phyloP scores from a whole-genome alignment of 345 rosid species.

The Eucalyptus tenuipes region DNA sequence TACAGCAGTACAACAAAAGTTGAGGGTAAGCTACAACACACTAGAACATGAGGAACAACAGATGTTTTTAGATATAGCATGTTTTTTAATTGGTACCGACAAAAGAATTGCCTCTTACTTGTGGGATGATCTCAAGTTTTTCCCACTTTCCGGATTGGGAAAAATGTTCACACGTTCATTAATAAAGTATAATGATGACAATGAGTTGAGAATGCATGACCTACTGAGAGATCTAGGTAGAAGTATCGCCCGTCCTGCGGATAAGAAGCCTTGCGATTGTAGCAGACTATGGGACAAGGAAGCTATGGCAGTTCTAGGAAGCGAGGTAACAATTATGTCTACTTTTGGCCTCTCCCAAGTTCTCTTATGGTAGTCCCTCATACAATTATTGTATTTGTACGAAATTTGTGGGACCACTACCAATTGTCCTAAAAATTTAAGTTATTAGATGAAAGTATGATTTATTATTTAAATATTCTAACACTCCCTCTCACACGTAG shows the following conservation, averaged over 20 bases:
- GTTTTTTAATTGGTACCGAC: rapidly evolving
- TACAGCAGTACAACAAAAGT: not conserved
- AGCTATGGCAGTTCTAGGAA: rapidly evolving
- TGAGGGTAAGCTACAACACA: rapidly evolving
- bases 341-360: not conserved
- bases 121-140: not conserved
- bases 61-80: not conserved
- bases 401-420: too few species aligned
- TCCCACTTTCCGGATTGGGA: rapidly evolving
- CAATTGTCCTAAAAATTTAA: rapidly evolving
- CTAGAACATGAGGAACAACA: not conserved
- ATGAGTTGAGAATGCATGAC: not conserved
- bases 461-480: too few species aligned
- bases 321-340: not conserved
- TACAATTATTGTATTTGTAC: too few species aligned
- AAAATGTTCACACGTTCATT: not conserved
- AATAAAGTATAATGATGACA: not conserved
- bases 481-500: rapidly evolving
- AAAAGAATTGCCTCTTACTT: not conserved
- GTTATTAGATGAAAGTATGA: too few species aligned
- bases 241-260: rapidly evolving
- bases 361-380: not conserved
- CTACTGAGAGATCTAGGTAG: not conserved
- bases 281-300: not conserved
- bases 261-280: not conserved